Evolutionary conservation across 1,284 basidiomycete genomes (phyloP).

Genomic region (Volvariella volvacea): DNA sequence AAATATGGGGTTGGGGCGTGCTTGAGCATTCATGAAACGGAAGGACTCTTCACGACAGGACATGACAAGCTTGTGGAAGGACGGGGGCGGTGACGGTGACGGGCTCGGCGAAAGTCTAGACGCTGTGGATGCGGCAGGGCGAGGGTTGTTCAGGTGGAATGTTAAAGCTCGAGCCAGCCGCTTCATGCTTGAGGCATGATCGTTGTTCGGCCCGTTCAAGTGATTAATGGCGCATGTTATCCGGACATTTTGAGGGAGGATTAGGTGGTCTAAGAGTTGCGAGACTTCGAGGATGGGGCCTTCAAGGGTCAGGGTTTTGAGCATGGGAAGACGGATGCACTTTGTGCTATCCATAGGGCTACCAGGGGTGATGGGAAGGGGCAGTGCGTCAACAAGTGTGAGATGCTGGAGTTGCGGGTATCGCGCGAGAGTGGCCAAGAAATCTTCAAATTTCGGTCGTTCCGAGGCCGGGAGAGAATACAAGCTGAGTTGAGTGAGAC

Average conservation of each 20-base stretch:
- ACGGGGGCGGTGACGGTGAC: background rate
- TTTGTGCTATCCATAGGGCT: slow-evolving; percentile 11
- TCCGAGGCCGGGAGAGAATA: slow-evolving; percentile 26
- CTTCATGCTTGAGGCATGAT: slow-evolving; percentile 12
- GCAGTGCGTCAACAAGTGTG: slow-evolving; percentile 20
- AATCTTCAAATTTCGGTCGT: slow-evolving; percentile 23
- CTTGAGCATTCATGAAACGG: background rate
- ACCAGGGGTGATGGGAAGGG: slow-evolving; percentile 11
- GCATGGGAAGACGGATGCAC: slow-evolving; percentile 18
- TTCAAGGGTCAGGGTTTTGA: slow-evolving; percentile 19
- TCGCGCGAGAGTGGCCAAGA: slow-evolving; percentile 23
- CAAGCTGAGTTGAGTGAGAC: slow-evolving; percentile 27
- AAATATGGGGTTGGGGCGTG: background rate
- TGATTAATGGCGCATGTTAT: slow-evolving; percentile 20
- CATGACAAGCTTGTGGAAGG: background rate
- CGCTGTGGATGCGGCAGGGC: too few relatives aligned
- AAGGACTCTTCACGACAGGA: slow-evolving; percentile 1
- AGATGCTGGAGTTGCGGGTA: slow-evolving; percentile 24
- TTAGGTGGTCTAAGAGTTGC: slow-evolving; percentile 22
- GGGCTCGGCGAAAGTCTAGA: background rate
- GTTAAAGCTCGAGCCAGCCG: slow-evolving; percentile 16
- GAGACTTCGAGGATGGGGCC: slow-evolving; percentile 23
- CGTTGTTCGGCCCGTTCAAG: slow-evolving; percentile 19
- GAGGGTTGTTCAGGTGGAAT: background rate
- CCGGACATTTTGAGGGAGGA: slow-evolving; percentile 17